Conservation (phyloP, 331 rosid species). For the Cydonia oblonga region DNA sequence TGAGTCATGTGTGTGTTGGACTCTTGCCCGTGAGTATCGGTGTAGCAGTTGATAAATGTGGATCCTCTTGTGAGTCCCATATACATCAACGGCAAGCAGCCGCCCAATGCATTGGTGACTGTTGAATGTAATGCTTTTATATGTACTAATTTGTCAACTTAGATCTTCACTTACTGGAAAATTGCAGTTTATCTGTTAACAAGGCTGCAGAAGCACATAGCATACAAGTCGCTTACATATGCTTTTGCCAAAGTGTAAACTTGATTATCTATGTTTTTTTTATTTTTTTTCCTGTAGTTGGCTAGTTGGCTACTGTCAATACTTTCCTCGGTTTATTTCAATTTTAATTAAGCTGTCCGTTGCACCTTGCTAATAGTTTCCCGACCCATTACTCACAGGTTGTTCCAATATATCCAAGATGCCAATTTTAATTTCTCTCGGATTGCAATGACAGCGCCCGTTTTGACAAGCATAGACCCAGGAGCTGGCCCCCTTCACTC, state of each 20-base stretch:
- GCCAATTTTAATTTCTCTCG: slow-evolving; percentile 78
- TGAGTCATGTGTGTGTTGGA: not conserved
- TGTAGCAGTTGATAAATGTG: not conserved
- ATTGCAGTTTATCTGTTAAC: not conserved
- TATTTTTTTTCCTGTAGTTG: not conserved
- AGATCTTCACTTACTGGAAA: not conserved
- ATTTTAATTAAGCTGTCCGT: not conserved
- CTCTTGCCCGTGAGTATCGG: not conserved
- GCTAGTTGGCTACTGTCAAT: not conserved
- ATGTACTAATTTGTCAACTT: not conserved
- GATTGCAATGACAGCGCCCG: slow-evolving; percentile 56
- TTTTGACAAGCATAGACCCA: slow-evolving; percentile 51
- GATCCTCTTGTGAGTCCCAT: not conserved
- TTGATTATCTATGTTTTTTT: not conserved
- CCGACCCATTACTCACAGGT: slow-evolving; percentile 21
- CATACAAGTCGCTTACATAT: not conserved
- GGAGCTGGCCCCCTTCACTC: slow-evolving; percentile 59
- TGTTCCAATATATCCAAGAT: slow-evolving; percentile 75
- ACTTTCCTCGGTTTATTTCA: not conserved
- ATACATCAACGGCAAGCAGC: not conserved
- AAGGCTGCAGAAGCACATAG: not conserved
- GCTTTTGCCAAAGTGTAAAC: not conserved
- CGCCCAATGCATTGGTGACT: not conserved
- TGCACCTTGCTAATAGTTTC: not conserved
- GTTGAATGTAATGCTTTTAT: not conserved